Base-by-base conservation (phyloP, 176 grass and related monocot genomes). In the Rhynchospora pubera region DNA sequence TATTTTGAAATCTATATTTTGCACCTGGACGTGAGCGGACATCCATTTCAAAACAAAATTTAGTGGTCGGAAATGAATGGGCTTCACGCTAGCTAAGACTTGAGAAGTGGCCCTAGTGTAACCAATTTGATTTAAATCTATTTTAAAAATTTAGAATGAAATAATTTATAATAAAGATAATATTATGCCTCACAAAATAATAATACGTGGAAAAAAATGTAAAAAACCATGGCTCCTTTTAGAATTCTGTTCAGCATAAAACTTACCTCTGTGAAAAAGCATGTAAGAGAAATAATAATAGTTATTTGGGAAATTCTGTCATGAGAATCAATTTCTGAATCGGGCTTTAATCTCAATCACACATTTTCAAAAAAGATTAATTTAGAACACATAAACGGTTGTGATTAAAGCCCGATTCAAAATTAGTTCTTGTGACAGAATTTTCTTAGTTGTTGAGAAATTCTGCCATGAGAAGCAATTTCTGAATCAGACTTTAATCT, bases 51-150 rank as follows among this genome's bases (percentile, higher is more conserved):
- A 82, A 80, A 32, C 52, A 80, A 62, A 59, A 39, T 43, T n/a
- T n/a, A 60, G 30, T 80, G 77, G 57, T 62, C 57, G 62, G 50
- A 80, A 71, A 61, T 80, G 46, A 45, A 82, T 63, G 78, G 34
- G 39, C 32, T 48, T 80, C 78, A 80, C 57, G 57, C 78, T 63
- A 14, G 34, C 28, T 51, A 30, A 66, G 23, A 32, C 21, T 67
- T 50, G 19, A 65, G 19, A 82, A 82, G 44, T 67, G 79, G 44
- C 43, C 22, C 66, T 44, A 65, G 50, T 48, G 79, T 82, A 65
- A 82, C 61, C 12, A 43, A 45, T 59, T 79, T 46, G 55, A 2
- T 79, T n/a, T 42, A 51, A 75, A 51, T 52, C 23, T 13, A 51
- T 21, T 43, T 9, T 22, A 46, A 50, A 75, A 46, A 16, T 11